Evolutionary conservation across 257 asterid genomes (phyloP).

Genomic region (Solanum piurae): DNA sequence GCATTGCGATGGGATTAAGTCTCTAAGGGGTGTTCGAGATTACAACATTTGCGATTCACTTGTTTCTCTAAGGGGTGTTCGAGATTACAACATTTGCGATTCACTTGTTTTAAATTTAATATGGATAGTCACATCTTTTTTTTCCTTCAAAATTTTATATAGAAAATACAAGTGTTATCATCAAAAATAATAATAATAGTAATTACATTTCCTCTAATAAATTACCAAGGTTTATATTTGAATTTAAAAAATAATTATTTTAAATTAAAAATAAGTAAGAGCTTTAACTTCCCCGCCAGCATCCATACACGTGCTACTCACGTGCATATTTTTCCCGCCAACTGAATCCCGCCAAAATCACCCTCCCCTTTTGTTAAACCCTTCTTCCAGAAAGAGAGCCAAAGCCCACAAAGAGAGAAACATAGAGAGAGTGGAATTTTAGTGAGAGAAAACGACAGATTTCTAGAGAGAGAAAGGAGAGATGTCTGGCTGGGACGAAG

Average conservation of each 20-base stretch:
- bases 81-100: neutral
- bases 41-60: neutral
- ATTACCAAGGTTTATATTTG: neutral
- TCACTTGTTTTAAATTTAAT: no score
- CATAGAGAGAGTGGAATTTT: neutral
- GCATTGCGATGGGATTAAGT: neutral
- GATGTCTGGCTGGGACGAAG: slow-evolving; percentile 98
- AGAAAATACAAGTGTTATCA: neutral
- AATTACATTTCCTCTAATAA: neutral
- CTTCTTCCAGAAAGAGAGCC: neutral
- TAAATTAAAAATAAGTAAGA: neutral
- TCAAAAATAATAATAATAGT: no score
- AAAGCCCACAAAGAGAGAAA: neutral
- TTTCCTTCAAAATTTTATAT: no score
- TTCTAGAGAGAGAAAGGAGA: neutral
- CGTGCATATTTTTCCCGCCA: slow-evolving; percentile 57
- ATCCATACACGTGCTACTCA: slow-evolving; percentile 1
- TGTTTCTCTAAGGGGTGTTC: no score
- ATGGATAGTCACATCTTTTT: no score
- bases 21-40: no score
- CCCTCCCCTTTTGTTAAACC: neutral
- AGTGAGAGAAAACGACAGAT: neutral
- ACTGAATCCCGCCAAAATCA: slow-evolving; percentile 53
- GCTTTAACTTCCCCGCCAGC: neutral
- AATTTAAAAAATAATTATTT: no score